phyloP scores from a whole-genome alignment of 2,329 filamentous ascomycete genomes.

The Sporothrix brasiliensis region DNA sequence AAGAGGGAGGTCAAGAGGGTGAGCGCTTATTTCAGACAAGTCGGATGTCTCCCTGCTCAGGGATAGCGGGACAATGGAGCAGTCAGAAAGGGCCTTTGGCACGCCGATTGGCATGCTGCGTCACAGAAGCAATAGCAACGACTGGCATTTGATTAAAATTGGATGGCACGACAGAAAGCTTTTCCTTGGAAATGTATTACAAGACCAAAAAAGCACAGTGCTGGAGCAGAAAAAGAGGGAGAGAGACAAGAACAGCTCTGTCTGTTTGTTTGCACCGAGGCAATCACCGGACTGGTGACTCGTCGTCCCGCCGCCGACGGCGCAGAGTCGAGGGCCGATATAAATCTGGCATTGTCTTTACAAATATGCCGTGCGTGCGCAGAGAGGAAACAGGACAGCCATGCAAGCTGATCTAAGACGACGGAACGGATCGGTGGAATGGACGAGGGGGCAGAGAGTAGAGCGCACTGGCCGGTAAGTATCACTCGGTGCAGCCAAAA shows the following conservation, averaged over 20 bases:
- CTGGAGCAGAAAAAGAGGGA: neutral
- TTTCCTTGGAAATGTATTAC: neutral
- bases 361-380: neutral
- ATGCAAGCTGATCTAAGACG: conserved; percentile 5
- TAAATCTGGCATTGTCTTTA: neutral
- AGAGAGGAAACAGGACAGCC: neutral
- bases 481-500: neutral
- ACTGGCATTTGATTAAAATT: conserved; percentile 32
- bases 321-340: neutral
- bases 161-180: neutral
- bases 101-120: conserved; percentile 30
- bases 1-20: neutral
- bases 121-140: conserved; percentile 20
- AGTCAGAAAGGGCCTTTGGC: neutral
- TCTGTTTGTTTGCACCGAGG: conserved; percentile 12
- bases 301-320: conserved; percentile 16
- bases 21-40: conserved; percentile 2
- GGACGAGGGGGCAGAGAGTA: neutral
- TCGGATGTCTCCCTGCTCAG: conserved; percentile 27
- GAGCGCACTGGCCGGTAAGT: neutral
- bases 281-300: conserved; percentile 22
- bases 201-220: neutral
- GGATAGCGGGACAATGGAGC: conserved; percentile 18
- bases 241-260: conserved; percentile 5
- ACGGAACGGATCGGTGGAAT: conserved; percentile 19